Conservation (phyloP, 2,329 filamentous ascomycete genomes). For the Chaetomiaceae sp. region DNA sequence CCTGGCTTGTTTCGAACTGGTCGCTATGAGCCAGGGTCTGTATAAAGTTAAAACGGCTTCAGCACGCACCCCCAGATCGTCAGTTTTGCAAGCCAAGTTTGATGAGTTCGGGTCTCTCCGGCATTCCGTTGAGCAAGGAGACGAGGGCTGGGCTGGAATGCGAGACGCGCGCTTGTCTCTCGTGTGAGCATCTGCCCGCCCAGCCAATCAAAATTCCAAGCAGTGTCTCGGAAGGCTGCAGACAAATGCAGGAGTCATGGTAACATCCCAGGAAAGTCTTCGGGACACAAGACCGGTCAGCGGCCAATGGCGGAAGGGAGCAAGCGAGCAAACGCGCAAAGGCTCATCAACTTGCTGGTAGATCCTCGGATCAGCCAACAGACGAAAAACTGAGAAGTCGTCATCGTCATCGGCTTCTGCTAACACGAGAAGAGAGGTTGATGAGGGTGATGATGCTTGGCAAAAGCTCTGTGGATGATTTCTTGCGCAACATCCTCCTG, state of each 20-base stretch:
- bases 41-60: neutral
- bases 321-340: conserved; percentile 22
- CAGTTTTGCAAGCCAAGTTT: too few species aligned
- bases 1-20: conserved; percentile 8
- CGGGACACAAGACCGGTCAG: conserved; percentile 11
- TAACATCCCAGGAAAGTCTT: conserved; percentile 11
- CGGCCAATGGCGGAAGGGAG: conserved; percentile 19
- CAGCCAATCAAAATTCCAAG: neutral
- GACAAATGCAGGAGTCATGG: conserved; percentile 7
- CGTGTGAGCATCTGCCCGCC: neutral
- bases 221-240: conserved; percentile 4
- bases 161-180: neutral
- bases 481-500: too few species aligned
- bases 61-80: too few species aligned
- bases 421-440: too few species aligned
- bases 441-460: neutral
- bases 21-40: neutral
- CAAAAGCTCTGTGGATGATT: neutral
- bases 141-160: neutral
- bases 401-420: too few species aligned
- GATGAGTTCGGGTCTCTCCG: neutral
- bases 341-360: neutral
- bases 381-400: neutral
- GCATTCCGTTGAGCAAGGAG: neutral
- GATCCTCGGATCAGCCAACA: neutral